phyloP scores from a whole-genome alignment of 345 rosid genomes.

The Erodium maritimum region DNA sequence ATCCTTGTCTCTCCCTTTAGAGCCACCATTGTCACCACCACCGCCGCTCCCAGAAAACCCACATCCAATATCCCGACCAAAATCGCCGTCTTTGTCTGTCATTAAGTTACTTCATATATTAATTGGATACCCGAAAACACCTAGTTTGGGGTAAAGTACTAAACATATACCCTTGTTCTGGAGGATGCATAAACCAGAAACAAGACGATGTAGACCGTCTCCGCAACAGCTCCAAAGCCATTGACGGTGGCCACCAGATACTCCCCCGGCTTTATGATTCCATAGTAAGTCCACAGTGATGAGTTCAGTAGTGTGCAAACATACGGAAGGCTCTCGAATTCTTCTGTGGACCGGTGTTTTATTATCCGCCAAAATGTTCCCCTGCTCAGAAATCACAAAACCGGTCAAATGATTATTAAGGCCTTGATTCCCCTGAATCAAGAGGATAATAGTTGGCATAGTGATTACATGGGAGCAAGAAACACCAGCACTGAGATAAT shows the following conservation, averaged over 20 bases:
- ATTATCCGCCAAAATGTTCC: constrained; percentile 44
- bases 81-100: constrained; percentile 32
- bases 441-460: too few species aligned
- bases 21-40: constrained; percentile 28
- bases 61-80: constrained; percentile 38
- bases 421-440: background rate
- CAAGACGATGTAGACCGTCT: constrained; percentile 31
- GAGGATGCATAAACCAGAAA: constrained; percentile 42
- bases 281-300: constrained; percentile 77
- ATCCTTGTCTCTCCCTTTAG: constrained; percentile 41
- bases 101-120: background rate
- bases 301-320: constrained; percentile 49
- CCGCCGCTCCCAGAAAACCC: constrained; percentile 31
- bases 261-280: constrained; percentile 53
- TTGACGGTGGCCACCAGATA: constrained; percentile 61
- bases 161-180: constrained; percentile 24
- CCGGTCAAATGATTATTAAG: background rate
- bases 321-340: constrained; percentile 63
- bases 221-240: constrained; percentile 57
- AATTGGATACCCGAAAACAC: background rate
- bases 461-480: constrained; percentile 56
- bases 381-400: constrained; percentile 15
- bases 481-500: constrained; percentile 58
- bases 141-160: background rate
- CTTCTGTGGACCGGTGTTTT: constrained; percentile 44